Evolutionary conservation across 2,329 filamentous ascomycete genomes (phyloP).

Genomic region (Blastomyces emzantsi): DNA sequence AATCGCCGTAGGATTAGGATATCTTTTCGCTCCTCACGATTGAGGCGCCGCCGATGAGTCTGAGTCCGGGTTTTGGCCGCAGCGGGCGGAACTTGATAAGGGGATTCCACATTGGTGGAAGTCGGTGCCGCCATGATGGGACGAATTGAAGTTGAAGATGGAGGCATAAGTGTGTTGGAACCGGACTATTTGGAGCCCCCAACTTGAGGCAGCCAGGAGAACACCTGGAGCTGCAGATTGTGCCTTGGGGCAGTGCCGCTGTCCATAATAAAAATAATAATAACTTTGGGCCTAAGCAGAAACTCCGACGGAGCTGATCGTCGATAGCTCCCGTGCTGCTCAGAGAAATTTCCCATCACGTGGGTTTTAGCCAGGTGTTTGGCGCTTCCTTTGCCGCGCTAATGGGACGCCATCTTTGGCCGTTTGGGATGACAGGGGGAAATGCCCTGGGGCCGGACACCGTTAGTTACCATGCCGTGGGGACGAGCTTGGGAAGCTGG

Average conservation of each 20-base stretch:
- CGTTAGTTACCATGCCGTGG: not conserved
- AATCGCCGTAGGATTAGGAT: conserved; percentile 1
- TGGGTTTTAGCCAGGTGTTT: not conserved
- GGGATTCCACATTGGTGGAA: not conserved
- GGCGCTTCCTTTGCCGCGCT: conserved; percentile 1
- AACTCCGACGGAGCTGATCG: not conserved
- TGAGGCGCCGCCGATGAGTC: conserved; percentile 1
- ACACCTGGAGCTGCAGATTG: not conserved
- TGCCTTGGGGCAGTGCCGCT: not conserved
- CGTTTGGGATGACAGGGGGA: not conserved
- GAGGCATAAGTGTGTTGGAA: not conserved
- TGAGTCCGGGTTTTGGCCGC: not conserved
- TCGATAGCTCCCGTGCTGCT: conserved; percentile 3
- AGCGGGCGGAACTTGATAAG: not conserved
- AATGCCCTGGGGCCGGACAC: not conserved
- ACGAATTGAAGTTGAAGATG: not conserved
- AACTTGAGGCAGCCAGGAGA: conserved; percentile 3
- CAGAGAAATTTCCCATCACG: conserved; percentile 2
- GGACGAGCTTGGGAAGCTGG: not conserved
- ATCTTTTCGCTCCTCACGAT: conserved; percentile 6
- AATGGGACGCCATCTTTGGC: no score
- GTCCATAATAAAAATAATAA: not conserved
- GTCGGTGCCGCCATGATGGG: not conserved
- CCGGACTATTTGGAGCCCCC: not conserved
- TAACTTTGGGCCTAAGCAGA: not conserved